Conservation (phyloP, 192 early-diverging fungal species). For the Dispira simplex region DNA sequence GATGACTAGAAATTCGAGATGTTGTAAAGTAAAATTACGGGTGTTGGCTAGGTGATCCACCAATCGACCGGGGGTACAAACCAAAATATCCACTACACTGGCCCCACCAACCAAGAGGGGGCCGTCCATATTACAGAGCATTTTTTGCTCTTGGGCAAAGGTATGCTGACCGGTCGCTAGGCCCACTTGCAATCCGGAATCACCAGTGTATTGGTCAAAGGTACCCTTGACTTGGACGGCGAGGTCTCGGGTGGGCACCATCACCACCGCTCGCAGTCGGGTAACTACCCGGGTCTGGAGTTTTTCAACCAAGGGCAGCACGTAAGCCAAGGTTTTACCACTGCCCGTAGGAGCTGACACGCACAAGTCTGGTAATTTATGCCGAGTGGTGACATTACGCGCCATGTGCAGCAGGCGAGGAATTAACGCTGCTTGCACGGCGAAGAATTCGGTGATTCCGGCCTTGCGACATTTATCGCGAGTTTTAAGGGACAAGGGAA, state of each 20-base stretch:
- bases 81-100: slow-evolving; percentile 71
- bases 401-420: slow-evolving; percentile 55
- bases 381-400: slow-evolving; percentile 41
- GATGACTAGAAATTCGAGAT: slow-evolving; percentile 80
- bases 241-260: slow-evolving; percentile 88
- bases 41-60: slow-evolving; percentile 81
- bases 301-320: slow-evolving; percentile 79
- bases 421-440: slow-evolving; percentile 77
- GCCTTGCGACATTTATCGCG: slow-evolving; percentile 38
- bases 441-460: slow-evolving; percentile 59
- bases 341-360: slow-evolving; percentile 92
- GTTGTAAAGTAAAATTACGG: slow-evolving; percentile 74
- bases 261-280: slow-evolving; percentile 72
- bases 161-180: slow-evolving; percentile 63
- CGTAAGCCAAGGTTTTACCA: slow-evolving; percentile 94
- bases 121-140: neutral
- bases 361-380: slow-evolving; percentile 73
- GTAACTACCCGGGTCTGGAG: slow-evolving; percentile 56
- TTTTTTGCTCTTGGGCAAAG: slow-evolving; percentile 51
- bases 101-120: slow-evolving; percentile 29
- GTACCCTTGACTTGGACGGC: slow-evolving; percentile 76
- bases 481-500: slow-evolving; percentile 49
- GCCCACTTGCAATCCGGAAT: slow-evolving; percentile 61
- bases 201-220: slow-evolving; percentile 59
- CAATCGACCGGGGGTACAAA: slow-evolving; percentile 90